Base-by-base conservation (phyloP, 1,139 yeast species). In the Zygosaccharomyces pseudobailii region DNA sequence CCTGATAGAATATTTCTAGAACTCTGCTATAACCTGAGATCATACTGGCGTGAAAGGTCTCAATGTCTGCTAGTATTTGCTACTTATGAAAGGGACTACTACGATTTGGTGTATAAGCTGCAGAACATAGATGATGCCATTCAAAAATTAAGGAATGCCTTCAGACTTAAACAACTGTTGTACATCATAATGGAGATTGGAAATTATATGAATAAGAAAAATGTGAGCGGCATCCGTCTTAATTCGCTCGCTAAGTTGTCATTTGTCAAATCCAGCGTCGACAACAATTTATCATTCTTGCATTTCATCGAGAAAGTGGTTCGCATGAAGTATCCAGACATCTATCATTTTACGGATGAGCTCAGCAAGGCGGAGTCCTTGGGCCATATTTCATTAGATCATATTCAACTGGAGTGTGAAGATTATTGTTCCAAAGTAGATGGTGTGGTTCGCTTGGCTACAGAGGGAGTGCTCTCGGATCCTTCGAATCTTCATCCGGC, bases 201-300 rank as follows among this genome's bases (percentile, higher is more conserved):
- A 21, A 92, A 92, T 62, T 89, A 82, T 61, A 92, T 92, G 97
- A 92, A 92, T 65, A 95, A 87, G 60, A 89, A 86, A 59, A 84
- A 83, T 56, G 97, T 95, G 0, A 69, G 76, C 46, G 98, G 97
- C 1, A 89, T 92, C 70, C 83, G 80, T 58, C 71, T 92, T 37
- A 86, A 87, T 30, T 86, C 96, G 1, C 72, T 92, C 48, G 94
- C 84, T 56, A 74, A 96, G 57, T 73, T 92, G 49, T 87, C 84
- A 43, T 88, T 89, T 61, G 83, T 94, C 70, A 92, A 92, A 67
- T 95, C 89, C 60, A 80, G 63, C 32, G 77, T 81, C 30, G 78
- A 82, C 53, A 88, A 87, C 58, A 79, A 87, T 6, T 76, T 83
- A 76, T 85, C 90, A 20, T 84, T 92, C 59, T 68, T 92, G 60